Conservation (phyloP, 768 basidiomycete species). For the Hortiboletus campestris region DNA sequence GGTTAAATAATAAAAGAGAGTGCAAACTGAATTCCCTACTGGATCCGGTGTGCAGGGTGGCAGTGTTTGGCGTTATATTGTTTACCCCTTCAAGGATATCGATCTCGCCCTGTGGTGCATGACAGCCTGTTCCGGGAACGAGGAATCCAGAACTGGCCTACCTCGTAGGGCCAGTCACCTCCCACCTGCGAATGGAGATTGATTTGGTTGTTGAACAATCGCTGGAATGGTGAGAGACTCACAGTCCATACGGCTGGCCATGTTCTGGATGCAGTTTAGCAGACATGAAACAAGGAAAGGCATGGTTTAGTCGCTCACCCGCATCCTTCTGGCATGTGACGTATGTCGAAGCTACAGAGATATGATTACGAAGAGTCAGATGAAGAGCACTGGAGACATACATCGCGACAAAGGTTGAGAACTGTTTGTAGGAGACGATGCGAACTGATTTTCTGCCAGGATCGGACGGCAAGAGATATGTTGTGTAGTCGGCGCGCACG, state of each 20-base stretch:
- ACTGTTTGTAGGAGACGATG: constrained; percentile 22
- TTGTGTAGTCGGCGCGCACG: constrained; percentile 30
- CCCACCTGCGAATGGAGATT: constrained; percentile 10
- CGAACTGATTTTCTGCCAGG: constrained; percentile 32
- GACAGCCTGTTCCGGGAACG: neutral
- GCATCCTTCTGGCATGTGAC: constrained; percentile 33
- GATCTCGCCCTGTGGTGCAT: constrained; percentile 35
- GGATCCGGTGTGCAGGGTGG: constrained; percentile 29
- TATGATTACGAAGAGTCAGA: neutral
- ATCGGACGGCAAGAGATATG: constrained; percentile 19
- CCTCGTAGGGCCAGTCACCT: constrained; percentile 20
- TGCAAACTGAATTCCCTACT: constrained; percentile 10
- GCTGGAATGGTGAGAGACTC: neutral
- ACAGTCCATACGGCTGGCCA: constrained; percentile 29
- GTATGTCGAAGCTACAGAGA: constrained; percentile 27
- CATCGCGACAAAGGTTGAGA: constrained; percentile 19
- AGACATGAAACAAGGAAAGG: neutral
- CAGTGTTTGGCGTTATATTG: constrained; percentile 32
- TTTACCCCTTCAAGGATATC: constrained; percentile 54
- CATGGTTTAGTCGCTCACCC: constrained; percentile 14
- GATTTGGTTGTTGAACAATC: too few species aligned
- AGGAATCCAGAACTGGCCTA: neutral
- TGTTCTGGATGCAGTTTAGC: constrained; percentile 11
- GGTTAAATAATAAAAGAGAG: neutral
- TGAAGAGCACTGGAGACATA: constrained; percentile 4